These are phyloP conservation scores for Xylaria castorea DNA, from an alignment of 495 filamentous ascomycete genomes.

Conservation along the genomic window DNA sequence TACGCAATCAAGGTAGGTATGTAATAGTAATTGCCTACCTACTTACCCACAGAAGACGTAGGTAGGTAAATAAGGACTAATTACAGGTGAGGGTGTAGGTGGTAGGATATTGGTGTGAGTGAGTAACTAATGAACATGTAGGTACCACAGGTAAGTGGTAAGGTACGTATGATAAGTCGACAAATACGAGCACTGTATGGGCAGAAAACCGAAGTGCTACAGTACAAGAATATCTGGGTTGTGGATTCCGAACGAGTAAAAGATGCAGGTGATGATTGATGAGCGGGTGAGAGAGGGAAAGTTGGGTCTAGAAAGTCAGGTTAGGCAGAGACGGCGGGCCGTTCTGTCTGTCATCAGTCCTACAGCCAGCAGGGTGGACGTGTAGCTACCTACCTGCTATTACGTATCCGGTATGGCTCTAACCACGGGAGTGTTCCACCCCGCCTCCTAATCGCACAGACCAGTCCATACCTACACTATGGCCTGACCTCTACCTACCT, in stretches of 20 bases:
- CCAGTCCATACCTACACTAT: not conserved
- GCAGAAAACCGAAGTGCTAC: not conserved
- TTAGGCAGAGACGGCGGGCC: constrained; percentile 14
- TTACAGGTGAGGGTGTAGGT: not conserved
- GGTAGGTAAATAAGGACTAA: not conserved
- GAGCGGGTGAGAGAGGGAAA: not conserved
- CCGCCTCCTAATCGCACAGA: not conserved
- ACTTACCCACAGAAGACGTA: not conserved
- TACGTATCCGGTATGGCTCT: constrained; percentile 1
- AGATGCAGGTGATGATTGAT: constrained; percentile 5
- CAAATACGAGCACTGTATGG: constrained; percentile 1
- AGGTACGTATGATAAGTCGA: not conserved
- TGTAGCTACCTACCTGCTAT: constrained; percentile 2
- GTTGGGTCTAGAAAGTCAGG: not conserved
- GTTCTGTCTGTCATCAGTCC: constrained; percentile 15
- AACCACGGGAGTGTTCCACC: constrained; percentile 1
- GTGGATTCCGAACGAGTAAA: constrained; percentile 4
- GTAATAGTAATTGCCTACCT: not conserved
- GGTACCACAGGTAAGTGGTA: not conserved
- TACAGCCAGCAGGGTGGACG: constrained; percentile 7
- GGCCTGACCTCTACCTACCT: not conserved
- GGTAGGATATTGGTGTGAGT: no score
- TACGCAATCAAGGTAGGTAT: not conserved
- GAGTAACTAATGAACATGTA: not conserved
- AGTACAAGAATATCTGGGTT: not conserved